Percentiles rank a stretch among this genome's conserved stretches.
Conservation (phyloP, 202 grass and related monocot genomes). For the Dendrocalamus latiflorus region DNA sequence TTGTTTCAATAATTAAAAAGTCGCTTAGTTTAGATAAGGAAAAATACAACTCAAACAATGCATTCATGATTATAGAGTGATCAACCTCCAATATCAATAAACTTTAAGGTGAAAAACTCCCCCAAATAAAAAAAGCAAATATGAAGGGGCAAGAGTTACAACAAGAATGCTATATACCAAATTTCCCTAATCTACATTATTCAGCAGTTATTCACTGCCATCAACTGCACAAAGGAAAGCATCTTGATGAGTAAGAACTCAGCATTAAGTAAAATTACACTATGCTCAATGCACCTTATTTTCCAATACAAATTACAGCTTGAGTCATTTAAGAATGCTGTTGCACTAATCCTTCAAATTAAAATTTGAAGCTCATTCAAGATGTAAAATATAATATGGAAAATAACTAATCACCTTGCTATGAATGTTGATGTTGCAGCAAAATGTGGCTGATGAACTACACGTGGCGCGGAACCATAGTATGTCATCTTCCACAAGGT, state of each 20-base stretch:
- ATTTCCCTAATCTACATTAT: not conserved
- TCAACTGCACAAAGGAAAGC: slow-evolving; percentile 10
- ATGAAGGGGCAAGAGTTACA: not conserved
- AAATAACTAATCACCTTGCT: slow-evolving; percentile 53
- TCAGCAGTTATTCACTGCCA: not conserved
- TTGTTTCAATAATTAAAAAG: slow-evolving; percentile 4
- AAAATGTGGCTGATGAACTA: slow-evolving; percentile 97
- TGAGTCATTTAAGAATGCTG: slow-evolving; percentile 8
- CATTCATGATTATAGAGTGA: not conserved
- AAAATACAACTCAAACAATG: slow-evolving; percentile 1
- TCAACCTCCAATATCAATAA: not conserved
- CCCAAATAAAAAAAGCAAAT: not conserved
- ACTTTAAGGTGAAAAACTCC: not conserved
- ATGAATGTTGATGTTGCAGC: slow-evolving; percentile 96
- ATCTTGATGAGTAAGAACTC: not conserved
- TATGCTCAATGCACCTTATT: not conserved
- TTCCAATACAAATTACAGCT: not conserved
- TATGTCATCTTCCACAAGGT: slow-evolving; percentile 98
- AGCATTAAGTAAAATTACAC: not conserved
- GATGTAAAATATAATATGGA: not conserved
- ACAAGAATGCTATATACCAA: not conserved
- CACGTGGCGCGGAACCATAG: slow-evolving; percentile 73
- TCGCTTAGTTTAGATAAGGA: not conserved
- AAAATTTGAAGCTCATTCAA: slow-evolving; percentile 2
- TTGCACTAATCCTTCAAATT: not conserved